Evolutionary conservation across 2,329 filamentous ascomycete species (phyloP).

Genomic region (Drechslerella stenobrocha): DNA sequence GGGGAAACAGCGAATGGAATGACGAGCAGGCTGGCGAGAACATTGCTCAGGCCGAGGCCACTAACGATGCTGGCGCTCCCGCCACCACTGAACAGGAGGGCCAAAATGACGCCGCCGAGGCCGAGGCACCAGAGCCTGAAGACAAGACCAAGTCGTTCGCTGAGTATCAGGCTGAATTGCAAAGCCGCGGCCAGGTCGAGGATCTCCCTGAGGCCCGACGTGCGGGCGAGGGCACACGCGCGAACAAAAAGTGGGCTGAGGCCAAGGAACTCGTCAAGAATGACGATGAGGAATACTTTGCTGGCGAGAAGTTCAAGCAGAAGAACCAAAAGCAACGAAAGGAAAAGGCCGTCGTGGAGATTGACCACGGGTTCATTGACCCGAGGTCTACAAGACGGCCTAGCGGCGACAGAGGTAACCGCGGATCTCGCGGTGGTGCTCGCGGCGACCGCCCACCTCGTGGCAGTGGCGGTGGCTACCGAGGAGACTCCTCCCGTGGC

Average conservation of each 20-base stretch:
- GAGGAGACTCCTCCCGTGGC: conserved; percentile 57
- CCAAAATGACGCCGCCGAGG: conserved; percentile 56
- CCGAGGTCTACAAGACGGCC: conserved; percentile 57
- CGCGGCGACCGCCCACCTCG: conserved; percentile 61
- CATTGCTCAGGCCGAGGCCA: conserved; percentile 83
- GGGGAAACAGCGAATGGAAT: conserved; percentile 80
- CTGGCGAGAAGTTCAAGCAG: conserved; percentile 73
- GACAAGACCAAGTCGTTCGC: conserved; percentile 88
- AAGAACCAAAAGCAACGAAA: conserved; percentile 81
- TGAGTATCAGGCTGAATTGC: conserved; percentile 79
- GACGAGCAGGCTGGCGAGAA: conserved; percentile 90
- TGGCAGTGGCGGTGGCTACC: conserved; percentile 57
- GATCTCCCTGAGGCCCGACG: conserved; percentile 74
- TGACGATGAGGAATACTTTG: conserved; percentile 72
- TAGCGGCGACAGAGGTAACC: conserved; percentile 62
- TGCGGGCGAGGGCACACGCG: conserved; percentile 86
- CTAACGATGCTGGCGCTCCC: conserved; percentile 62
- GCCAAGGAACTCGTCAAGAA: conserved; percentile 73
- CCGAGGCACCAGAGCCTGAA: conserved; percentile 60
- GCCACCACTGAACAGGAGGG: conserved; percentile 59
- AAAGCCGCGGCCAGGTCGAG: conserved; percentile 61
- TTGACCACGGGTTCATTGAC: conserved; percentile 82
- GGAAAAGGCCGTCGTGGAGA: conserved; percentile 85
- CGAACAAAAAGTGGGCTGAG: conserved; percentile 88
- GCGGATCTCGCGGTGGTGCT: conserved; percentile 60